Evolutionary conservation across 805 yeast species (phyloP).

Genomic region (Starmerella ratchasimensis): DNA sequence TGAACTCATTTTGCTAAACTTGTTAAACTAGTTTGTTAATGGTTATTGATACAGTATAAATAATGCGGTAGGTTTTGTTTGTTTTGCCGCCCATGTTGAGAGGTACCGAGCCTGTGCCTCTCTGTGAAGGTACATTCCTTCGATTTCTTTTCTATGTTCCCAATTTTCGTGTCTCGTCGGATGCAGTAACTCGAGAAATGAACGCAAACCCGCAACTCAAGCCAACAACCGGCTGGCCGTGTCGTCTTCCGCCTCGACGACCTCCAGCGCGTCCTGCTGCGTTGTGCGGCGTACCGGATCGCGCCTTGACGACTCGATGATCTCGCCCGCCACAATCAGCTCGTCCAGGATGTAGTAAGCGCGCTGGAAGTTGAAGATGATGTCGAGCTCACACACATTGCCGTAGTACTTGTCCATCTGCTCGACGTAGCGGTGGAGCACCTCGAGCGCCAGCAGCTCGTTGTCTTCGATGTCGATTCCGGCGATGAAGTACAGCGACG

Average conservation of each 20-base stretch:
- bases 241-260: conserved; percentile 48
- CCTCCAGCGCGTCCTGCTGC: conserved; percentile 79
- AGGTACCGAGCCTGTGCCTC: too few species aligned
- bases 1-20: too few species aligned
- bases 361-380: conserved; percentile 86
- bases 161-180: not conserved
- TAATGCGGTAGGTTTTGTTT: too few species aligned
- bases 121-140: too few species aligned
- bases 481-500: conserved; percentile 78
- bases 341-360: conserved; percentile 91
- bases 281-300: conserved; percentile 66
- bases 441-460: conserved; percentile 72
- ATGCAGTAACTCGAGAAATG: not conserved
- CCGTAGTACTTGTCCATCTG: conserved; percentile 94
- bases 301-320: conserved; percentile 68
- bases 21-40: too few species aligned
- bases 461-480: conserved; percentile 77
- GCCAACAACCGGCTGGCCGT: conserved; percentile 19
- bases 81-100: too few species aligned
- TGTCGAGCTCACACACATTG: conserved; percentile 91
- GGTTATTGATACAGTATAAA: too few species aligned
- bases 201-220: not conserved
- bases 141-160: too few species aligned
- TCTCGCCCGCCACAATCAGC: conserved; percentile 70
- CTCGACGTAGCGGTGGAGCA: conserved; percentile 86